Conservation (phyloP, 2,329 filamentous ascomycete species). For the Ophiostoma pallidulum region DNA sequence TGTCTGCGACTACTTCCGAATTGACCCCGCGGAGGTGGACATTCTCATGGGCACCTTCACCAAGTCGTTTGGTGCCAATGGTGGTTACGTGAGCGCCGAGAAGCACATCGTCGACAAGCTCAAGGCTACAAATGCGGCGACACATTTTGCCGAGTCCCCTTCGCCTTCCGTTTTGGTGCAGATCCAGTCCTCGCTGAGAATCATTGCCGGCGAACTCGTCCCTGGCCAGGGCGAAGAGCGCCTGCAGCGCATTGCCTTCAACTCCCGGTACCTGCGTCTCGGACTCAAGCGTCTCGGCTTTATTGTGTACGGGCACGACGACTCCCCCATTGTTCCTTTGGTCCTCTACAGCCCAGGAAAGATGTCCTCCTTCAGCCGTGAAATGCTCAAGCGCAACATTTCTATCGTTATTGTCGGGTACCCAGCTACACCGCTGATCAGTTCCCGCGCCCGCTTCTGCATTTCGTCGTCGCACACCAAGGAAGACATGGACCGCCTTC, state of each 20-base stretch:
- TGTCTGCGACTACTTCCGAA: conserved; percentile 94
- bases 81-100: conserved; percentile 85
- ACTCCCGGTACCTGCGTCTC: conserved; percentile 94
- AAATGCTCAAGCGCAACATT: conserved; percentile 97
- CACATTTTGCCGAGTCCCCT: conserved; percentile 78
- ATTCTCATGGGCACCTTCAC: conserved; percentile 97
- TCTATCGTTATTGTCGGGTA: conserved; percentile 96
- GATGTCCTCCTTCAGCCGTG: conserved; percentile 95
- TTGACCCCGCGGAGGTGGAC: conserved; percentile 80
- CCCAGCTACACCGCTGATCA: conserved; percentile 89
- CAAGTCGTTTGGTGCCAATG: conserved; percentile 97
- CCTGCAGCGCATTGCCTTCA: conserved; percentile 92
- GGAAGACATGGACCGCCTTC: conserved; percentile 85
- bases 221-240: conserved; percentile 94
- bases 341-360: conserved; percentile 98
- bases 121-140: conserved; percentile 73
- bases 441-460: conserved; percentile 90
- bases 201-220: conserved; percentile 79
- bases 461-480: conserved; percentile 95
- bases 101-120: conserved; percentile 91
- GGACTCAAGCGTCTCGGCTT: conserved; percentile 93
- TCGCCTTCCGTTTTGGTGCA: conserved; percentile 83
- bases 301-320: conserved; percentile 95
- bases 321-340: conserved; percentile 92
- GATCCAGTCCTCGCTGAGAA: conserved; percentile 74